Conservation (phyloP, 2,329 filamentous ascomycete species). For the Xylaria arbuscula region DNA sequence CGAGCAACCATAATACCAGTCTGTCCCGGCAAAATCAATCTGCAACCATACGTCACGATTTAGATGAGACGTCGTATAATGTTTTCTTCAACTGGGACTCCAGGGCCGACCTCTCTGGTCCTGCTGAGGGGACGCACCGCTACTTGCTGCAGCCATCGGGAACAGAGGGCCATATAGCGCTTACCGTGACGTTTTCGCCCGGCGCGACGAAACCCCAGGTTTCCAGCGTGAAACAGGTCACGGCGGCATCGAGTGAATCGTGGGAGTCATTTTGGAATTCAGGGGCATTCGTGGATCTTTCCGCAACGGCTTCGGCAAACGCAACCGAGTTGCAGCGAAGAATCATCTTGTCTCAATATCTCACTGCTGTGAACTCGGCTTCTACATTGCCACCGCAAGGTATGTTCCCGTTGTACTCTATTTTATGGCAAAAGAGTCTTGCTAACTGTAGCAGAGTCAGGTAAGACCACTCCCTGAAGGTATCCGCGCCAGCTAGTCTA, state of each 20-base stretch:
- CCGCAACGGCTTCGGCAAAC: slow-evolving; percentile 52
- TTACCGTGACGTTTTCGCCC: slow-evolving; percentile 51
- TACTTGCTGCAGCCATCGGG: slow-evolving; percentile 53
- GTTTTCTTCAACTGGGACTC: slow-evolving; percentile 55
- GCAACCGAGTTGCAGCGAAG: slow-evolving; percentile 64
- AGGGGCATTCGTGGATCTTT: slow-evolving; percentile 64
- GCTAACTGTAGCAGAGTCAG: slow-evolving; percentile 40
- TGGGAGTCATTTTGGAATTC: slow-evolving; percentile 63
- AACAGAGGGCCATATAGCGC: slow-evolving; percentile 44
- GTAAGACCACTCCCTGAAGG: slow-evolving; percentile 31
- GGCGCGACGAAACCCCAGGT: slow-evolving; percentile 36
- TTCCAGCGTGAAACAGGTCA: slow-evolving; percentile 45
- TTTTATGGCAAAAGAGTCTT: not conserved
- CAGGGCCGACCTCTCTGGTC: slow-evolving; percentile 50
- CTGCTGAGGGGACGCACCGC: slow-evolving; percentile 54
- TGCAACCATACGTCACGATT: slow-evolving; percentile 57
- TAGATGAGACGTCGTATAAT: slow-evolving; percentile 58
- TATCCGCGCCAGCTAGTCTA: too few species aligned
- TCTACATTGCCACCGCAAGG: slow-evolving; percentile 61
- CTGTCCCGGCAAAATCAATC: slow-evolving; percentile 46
- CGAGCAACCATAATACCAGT: slow-evolving; percentile 56
- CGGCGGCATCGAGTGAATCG: slow-evolving; percentile 53
- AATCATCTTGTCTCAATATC: slow-evolving; percentile 64
- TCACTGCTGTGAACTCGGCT: slow-evolving; percentile 63
- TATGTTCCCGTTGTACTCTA: slow-evolving; percentile 24